Evolutionary conservation across 2,329 filamentous ascomycete species (phyloP), one percentile per base, ranked within the genome.

Genomic region (Parafenestella ontariensis): DNA sequence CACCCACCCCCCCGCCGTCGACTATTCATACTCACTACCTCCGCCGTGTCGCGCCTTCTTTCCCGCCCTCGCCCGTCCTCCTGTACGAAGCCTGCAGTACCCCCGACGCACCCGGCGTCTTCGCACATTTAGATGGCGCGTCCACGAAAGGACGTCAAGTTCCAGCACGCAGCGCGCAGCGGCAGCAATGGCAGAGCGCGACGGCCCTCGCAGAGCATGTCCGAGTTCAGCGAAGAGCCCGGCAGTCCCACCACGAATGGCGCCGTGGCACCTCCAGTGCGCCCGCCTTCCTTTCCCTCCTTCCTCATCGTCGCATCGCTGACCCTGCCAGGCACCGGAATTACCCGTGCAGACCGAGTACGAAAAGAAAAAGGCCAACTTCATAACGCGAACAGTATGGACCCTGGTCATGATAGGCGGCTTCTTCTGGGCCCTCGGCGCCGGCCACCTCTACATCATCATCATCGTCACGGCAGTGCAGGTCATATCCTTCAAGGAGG

Each of bases 361-460:
- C 76, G 92, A 98, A 75, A 98, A 98, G 86, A 99, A 99, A 80
- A 97, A 96, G 81, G 89, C 92, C 77, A 96, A 95, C 76, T 98
- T 99, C 82, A 90, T 97, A 71, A 96, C 92, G 34, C 89, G 95
- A 70, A 94, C 94, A 49, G 92, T 97, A 83, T 99, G 95, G 95
- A 97, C 92, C 3, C 89, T 99, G 62, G 89, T 96, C 79, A 99
- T 99, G 95, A 96, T 99, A 68, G 90, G 83, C 49, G 85, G 87
- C 71, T 99, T 99, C 84, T 97, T 98, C 78, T 84, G 86, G 52
- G 87, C 91, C 62, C 90, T 99, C 78, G 96, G 97, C 80, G 91
- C 93, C 71, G 95, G 95, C 58, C 95, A 99, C 79, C 92, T 99
- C 76, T 99, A 98, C 82, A 90, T 99, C 75, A 92, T 99, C 74